phyloP scores from a whole-genome alignment of 805 yeast species.

The Metschnikowia similis region DNA sequence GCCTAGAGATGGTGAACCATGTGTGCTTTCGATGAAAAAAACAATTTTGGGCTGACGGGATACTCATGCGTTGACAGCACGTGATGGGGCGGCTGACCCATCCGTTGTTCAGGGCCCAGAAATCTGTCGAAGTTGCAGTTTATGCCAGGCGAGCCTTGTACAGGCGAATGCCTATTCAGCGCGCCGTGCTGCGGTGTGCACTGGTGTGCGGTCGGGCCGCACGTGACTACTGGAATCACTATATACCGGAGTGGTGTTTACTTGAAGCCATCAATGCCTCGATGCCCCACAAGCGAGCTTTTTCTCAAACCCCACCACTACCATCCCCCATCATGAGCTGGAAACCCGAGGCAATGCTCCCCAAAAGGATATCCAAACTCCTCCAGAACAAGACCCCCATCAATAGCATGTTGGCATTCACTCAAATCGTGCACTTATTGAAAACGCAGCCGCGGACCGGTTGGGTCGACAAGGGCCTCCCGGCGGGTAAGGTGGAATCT shows the following conservation, averaged over 20 bases:
- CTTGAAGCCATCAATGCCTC: not conserved
- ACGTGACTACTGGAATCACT: no score
- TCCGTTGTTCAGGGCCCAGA: no score
- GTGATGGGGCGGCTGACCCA: no score
- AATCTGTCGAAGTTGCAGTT: no score
- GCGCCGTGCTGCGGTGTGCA: no score
- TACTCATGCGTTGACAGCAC: no score
- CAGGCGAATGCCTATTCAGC: no score
- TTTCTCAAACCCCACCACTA: not conserved
- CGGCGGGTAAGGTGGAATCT: slow-evolving; percentile 54
- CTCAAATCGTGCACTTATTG: slow-evolving; percentile 65
- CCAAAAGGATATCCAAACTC: slow-evolving; percentile 38
- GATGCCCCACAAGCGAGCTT: not conserved
- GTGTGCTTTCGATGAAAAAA: no score
- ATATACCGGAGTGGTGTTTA: not conserved
- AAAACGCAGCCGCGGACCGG: slow-evolving; percentile 89
- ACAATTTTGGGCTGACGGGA: no score
- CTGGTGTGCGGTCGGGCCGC: no score
- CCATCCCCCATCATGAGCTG: slow-evolving; percentile 28
- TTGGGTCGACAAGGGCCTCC: slow-evolving; percentile 70
- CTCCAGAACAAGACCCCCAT: slow-evolving; percentile 28
- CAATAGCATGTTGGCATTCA: slow-evolving; percentile 52
- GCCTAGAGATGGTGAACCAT: not conserved
- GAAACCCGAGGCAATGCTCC: slow-evolving; percentile 55
- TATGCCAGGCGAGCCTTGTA: no score